Evolutionary conservation across 208 protist species (phyloP).

Genomic region (Trypanosoma avium): DNA sequence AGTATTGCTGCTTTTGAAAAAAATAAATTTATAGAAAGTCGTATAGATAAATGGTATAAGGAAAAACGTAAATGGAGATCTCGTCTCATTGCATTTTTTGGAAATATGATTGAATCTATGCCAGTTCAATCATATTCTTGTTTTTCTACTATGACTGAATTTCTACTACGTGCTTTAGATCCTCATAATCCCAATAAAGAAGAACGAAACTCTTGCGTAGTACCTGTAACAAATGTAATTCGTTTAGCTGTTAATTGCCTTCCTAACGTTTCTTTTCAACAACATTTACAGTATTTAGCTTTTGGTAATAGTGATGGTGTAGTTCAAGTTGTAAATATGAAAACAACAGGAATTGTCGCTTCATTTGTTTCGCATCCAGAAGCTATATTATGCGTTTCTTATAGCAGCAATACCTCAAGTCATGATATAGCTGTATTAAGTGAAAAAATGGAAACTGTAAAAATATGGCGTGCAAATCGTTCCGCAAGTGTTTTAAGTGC

Average conservation of each 20-base stretch:
- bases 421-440: conserved; percentile 75
- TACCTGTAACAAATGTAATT: conserved; percentile 45
- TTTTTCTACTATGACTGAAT: conserved; percentile 27
- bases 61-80: conserved; percentile 24
- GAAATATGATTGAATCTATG: conserved; percentile 17
- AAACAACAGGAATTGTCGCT: conserved; percentile 49
- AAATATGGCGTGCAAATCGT: conserved; percentile 59
- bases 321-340: conserved; percentile 71
- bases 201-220: conserved; percentile 35
- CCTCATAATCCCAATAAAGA: conserved; percentile 40
- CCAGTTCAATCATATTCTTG: conserved; percentile 24
- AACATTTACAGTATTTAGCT: conserved; percentile 62
- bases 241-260: conserved; percentile 40
- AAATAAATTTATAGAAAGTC: conserved; percentile 17
- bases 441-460: conserved; percentile 59
- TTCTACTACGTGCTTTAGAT: conserved; percentile 34
- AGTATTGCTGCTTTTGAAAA: conserved; percentile 19
- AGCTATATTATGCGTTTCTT: conserved; percentile 61
- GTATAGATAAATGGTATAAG: conserved; percentile 26
- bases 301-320: conserved; percentile 60
- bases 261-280: conserved; percentile 78
- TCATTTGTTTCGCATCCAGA: conserved; percentile 57
- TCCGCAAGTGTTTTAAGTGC: conserved; percentile 14
- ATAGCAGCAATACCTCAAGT: conserved; percentile 64
- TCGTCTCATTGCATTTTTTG: conserved; percentile 26